Evolutionary conservation across 2,329 filamentous ascomycete species (phyloP).

Genomic region (Trematosphaeria pertusa): DNA sequence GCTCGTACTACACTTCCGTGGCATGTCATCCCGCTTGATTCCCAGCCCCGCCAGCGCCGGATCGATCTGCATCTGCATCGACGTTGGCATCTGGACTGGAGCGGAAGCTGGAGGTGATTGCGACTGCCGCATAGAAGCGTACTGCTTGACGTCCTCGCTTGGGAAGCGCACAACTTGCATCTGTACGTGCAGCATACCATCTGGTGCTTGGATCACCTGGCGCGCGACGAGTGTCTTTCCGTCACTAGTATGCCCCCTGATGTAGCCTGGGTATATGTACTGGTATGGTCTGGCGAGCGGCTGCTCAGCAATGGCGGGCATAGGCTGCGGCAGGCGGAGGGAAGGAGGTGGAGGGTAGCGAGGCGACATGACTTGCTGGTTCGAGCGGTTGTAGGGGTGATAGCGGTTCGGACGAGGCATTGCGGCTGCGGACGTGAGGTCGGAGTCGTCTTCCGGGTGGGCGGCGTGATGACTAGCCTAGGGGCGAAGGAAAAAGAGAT

Average conservation of each 20-base stretch:
- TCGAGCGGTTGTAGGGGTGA: conserved; percentile 8
- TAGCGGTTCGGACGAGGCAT: conserved; percentile 21
- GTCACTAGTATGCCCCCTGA: conserved; percentile 5
- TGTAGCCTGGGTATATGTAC: conserved; percentile 7
- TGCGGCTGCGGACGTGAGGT: conserved; percentile 7
- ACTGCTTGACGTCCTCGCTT: conserved; percentile 6
- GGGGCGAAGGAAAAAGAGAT: conserved; percentile 11
- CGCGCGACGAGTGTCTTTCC: not conserved
- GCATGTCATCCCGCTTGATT: conserved; percentile 1
- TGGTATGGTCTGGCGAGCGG: conserved; percentile 1
- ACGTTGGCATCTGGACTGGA: not conserved
- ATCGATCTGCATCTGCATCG: conserved; percentile 1
- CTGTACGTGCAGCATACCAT: conserved; percentile 17
- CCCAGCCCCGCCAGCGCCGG: conserved; percentile 1
- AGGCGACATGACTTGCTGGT: conserved; percentile 2
- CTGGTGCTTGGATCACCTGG: conserved; percentile 8
- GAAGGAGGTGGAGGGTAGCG: conserved; percentile 3
- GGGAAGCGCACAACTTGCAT: conserved; percentile 20
- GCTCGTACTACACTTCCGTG: not conserved
- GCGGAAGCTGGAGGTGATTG: not conserved
- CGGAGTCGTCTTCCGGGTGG: not conserved
- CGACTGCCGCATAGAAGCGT: conserved; percentile 1
- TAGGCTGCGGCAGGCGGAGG: not conserved
- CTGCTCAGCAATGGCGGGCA: conserved; percentile 1
- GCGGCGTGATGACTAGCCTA: not conserved